These are phyloP conservation scores for Rhizophora mangle DNA, from an alignment of 345 rosid species.

Conservation along the genomic window DNA sequence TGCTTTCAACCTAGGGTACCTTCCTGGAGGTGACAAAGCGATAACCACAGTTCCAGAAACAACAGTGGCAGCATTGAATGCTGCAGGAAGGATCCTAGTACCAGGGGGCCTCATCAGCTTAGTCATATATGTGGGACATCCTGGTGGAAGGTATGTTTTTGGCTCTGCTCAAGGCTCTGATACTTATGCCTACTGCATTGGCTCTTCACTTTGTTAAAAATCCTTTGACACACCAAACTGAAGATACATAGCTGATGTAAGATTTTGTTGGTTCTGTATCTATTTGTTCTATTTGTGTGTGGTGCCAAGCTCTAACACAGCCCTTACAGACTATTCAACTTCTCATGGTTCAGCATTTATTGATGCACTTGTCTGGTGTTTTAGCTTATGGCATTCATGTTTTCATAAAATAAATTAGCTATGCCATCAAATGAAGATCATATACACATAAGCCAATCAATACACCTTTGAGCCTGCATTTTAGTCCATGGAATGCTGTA, in stretches of 20 bases:
- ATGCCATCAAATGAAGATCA: background rate
- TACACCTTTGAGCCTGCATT: too few species aligned
- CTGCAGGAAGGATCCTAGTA: slow-evolving; percentile 56
- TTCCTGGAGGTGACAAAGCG: slow-evolving; percentile 81
- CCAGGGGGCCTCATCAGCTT: slow-evolving; percentile 79
- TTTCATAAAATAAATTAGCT: background rate
- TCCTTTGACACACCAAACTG: background rate
- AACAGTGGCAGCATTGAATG: slow-evolving; percentile 59
- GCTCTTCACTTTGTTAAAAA: background rate
- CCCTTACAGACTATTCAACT: background rate
- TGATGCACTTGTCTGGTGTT: background rate
- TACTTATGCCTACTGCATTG: background rate
- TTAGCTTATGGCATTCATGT: background rate
- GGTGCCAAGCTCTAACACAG: too few species aligned
- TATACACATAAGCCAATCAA: too few species aligned
- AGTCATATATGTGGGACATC: slow-evolving; percentile 81
- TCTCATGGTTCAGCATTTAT: background rate
- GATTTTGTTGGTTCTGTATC: background rate
- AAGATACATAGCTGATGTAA: background rate
- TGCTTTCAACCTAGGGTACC: slow-evolving; percentile 90
- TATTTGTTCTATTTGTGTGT: background rate
- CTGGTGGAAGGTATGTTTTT: slow-evolving; percentile 66
- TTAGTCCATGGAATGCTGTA: too few species aligned
- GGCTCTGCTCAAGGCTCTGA: background rate
- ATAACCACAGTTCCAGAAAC: slow-evolving; percentile 57